These are phyloP conservation scores for Sugiyamaella xylanicola DNA, from an alignment of 1,139 yeast genomes.

Conservation along the genomic window DNA sequence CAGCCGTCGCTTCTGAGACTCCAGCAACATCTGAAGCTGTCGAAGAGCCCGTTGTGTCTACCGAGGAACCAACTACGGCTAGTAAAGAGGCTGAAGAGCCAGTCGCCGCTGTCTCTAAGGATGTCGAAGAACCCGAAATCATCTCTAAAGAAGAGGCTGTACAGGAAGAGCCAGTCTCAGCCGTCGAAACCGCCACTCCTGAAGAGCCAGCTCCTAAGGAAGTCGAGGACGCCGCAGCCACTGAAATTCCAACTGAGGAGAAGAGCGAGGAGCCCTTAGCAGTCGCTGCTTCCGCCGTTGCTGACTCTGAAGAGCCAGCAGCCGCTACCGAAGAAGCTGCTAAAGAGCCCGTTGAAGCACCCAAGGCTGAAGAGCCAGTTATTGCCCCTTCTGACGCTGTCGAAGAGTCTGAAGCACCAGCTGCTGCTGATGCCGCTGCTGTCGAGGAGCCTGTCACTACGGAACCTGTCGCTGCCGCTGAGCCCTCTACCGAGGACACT, in stretches of 20 bases:
- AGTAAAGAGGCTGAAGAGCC: constrained; percentile 3
- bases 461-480: background rate
- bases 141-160: constrained; percentile 2
- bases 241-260: background rate
- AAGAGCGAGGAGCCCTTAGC: background rate
- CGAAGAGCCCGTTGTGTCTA: background rate
- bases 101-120: constrained; percentile 9
- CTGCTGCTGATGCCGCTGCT: background rate
- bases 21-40: background rate
- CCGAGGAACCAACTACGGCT: background rate
- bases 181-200: constrained; percentile 13
- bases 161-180: constrained; percentile 1
- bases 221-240: constrained; percentile 5
- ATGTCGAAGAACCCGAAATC: constrained; percentile 8
- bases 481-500: background rate
- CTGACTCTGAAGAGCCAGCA: constrained; percentile 12
- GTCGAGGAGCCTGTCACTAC: constrained; percentile 2
- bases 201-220: constrained; percentile 19
- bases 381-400: constrained; percentile 1
- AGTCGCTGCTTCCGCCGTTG: constrained; percentile 9
- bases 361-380: constrained; percentile 12
- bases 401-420: constrained; percentile 11
- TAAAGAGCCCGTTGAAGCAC: constrained; percentile 14
- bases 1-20: constrained; percentile 10
- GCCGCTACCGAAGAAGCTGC: constrained; percentile 6